Conservation (phyloP, 31 red algal species). For the Endocladia muricata region DNA sequence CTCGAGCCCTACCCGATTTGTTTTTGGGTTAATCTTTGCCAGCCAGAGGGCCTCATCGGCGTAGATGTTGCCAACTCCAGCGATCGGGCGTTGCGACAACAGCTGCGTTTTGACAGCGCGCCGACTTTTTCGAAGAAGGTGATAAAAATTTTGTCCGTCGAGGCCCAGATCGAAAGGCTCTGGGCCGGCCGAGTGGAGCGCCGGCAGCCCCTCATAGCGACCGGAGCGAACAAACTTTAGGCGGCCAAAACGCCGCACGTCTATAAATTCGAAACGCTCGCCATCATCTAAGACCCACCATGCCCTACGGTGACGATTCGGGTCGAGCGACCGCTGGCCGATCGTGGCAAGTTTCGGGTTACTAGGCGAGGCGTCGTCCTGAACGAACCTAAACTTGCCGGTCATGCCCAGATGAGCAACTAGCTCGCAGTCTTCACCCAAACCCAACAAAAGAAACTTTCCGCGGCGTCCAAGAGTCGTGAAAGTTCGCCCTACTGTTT, state of each 20-base stretch:
- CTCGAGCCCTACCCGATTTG: neutral
- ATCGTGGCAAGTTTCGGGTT: neutral
- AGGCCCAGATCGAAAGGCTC: neutral
- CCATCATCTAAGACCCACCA: too few relatives aligned
- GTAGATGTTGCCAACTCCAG: slow-evolving; percentile 15
- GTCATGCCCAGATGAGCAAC: slow-evolving; percentile 13
- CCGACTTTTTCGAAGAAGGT: neutral
- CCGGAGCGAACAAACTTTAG: too few relatives aligned
- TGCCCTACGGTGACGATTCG: too few relatives aligned
- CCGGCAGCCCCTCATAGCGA: too few relatives aligned
- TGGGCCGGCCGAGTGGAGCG: too few relatives aligned
- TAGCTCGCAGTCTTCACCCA: slow-evolving; percentile 3
- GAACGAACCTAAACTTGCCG: neutral
- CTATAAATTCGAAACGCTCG: too few relatives aligned
- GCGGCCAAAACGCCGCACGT: too few relatives aligned
- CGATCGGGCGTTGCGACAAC: neutral
- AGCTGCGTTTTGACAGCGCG: slow-evolving; percentile 11
- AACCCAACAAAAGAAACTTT: neutral
- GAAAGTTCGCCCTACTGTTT: neutral
- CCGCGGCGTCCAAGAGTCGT: neutral
- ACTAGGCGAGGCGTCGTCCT: neutral
- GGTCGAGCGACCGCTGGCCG: too few relatives aligned
- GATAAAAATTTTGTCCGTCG: neutral
- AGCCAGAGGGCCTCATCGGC: slow-evolving; percentile 3
- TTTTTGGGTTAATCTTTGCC: neutral